Evolutionary conservation across 1,284 basidiomycete genomes (phyloP).

Genomic region (Clitocybe nebularis): DNA sequence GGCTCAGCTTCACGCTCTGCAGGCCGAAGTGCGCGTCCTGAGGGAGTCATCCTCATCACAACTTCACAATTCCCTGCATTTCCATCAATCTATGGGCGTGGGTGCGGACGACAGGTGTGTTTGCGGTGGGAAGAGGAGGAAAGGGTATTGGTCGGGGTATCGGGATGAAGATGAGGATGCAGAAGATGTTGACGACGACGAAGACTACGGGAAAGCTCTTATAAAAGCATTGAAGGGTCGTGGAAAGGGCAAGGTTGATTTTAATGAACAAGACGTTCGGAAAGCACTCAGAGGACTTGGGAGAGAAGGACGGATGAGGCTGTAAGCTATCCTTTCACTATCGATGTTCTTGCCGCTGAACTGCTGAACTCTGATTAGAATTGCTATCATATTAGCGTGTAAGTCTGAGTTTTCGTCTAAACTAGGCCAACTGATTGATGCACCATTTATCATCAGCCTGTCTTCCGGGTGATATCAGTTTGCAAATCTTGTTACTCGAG

Average conservation of each 20-base stretch:
- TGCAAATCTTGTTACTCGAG: conserved; percentile 76
- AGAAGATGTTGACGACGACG: conserved; percentile 29
- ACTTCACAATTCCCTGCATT: conserved; percentile 11
- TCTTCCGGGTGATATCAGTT: conserved; percentile 73
- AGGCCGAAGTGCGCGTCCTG: conserved; percentile 64
- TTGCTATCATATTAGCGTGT: conserved; percentile 59
- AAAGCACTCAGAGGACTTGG: conserved; percentile 57
- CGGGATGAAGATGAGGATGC: conserved; percentile 41
- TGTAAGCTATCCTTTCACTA: conserved; percentile 44
- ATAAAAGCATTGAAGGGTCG: conserved; percentile 48
- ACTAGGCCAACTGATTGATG: neutral
- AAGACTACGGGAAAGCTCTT: conserved; percentile 35
- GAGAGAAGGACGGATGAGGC: conserved; percentile 64
- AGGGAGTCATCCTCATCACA: conserved; percentile 29
- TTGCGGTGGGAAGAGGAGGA: conserved; percentile 54
- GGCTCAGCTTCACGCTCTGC: conserved; percentile 74
- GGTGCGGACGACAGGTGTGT: conserved; percentile 47
- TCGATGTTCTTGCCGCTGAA: conserved; percentile 4
- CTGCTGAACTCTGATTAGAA: conserved; percentile 36
- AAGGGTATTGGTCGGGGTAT: conserved; percentile 64
- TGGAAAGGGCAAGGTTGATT: conserved; percentile 45
- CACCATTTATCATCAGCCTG: conserved; percentile 38
- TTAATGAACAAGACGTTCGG: conserved; percentile 66
- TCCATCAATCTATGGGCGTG: conserved; percentile 13
- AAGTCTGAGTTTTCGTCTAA: conserved; percentile 16